Evolutionary conservation across 345 rosid genomes (phyloP).

Genomic region (Eucalyptus shirleyi): DNA sequence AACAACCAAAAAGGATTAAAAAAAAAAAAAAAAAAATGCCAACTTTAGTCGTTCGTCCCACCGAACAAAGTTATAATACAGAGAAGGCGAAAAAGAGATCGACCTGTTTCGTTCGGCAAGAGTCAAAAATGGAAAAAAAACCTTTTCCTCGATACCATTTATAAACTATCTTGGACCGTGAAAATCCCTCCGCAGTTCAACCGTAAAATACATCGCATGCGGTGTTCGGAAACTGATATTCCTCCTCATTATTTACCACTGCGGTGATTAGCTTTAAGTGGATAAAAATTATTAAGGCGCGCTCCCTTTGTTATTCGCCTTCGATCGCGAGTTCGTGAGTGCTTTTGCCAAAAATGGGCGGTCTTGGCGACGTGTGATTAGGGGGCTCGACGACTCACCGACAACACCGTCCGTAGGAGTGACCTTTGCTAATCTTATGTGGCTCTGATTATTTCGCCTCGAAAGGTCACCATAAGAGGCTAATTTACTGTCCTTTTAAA

Average conservation of each 20-base stretch:
- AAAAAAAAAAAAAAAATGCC: background rate
- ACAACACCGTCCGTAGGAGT: background rate
- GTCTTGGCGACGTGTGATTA: background rate
- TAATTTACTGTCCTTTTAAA: background rate
- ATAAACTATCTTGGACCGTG: background rate
- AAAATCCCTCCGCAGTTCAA: background rate
- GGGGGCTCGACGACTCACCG: background rate
- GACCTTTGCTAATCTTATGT: background rate
- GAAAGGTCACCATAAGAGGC: background rate
- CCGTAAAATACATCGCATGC: background rate
- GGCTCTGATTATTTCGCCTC: background rate
- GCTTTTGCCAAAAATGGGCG: background rate
- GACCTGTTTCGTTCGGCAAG: fast-evolving
- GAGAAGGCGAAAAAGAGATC: background rate
- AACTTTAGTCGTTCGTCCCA: background rate
- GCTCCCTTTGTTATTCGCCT: background rate
- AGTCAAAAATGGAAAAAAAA: background rate
- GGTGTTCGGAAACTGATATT: background rate
- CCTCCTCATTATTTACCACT: background rate
- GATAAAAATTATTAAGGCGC: background rate
- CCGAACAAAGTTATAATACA: background rate
- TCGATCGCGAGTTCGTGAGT: background rate
- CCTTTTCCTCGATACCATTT: fast-evolving
- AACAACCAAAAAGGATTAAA: background rate
- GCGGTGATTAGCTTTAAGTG: background rate